phyloP scores from a whole-genome alignment of 2,329 filamentous ascomycete genomes.

The Colletotrichum salicis region DNA sequence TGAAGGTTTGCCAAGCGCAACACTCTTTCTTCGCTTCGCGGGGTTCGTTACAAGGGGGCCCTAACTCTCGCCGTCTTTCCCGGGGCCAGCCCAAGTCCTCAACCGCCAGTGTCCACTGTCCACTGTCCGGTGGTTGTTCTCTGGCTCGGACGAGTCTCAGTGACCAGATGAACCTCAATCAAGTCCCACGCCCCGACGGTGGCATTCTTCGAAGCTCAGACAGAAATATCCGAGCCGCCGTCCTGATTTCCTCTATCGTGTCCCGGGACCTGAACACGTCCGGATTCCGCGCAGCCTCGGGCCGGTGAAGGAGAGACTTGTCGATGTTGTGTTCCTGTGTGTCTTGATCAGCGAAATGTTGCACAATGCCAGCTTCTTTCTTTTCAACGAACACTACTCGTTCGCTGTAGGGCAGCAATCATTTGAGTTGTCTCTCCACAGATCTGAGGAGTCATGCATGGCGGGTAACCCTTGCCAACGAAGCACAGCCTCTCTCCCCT shows the following conservation, averaged over 20 bases:
- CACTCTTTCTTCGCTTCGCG: conserved; percentile 11
- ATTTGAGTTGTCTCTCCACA: neutral
- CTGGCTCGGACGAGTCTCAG: conserved; percentile 32
- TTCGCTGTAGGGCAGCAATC: neutral
- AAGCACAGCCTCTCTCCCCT: neutral
- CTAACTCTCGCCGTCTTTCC: neutral
- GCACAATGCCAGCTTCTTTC: no score
- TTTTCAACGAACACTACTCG: neutral
- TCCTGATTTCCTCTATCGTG: neutral
- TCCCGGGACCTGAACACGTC: neutral
- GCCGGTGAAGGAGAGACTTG: neutral
- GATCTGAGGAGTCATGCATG: neutral
- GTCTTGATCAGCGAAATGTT: no score
- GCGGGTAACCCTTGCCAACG: conserved; percentile 8
- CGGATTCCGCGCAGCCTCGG: neutral
- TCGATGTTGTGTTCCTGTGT: neutral
- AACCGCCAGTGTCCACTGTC: neutral
- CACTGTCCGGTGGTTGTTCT: neutral
- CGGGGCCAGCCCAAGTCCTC: neutral
- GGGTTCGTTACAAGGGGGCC: conserved; percentile 20
- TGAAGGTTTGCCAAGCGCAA: conserved; percentile 10
- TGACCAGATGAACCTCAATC: conserved; percentile 24
- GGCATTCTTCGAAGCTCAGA: neutral
- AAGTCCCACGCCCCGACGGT: neutral
- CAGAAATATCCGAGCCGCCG: neutral